Percentiles rank a stretch among this genome's conserved stretches.
Evolutionary conservation across 768 basidiomycete species (phyloP).

Genomic region (Termitomyces eurrhizus): DNA sequence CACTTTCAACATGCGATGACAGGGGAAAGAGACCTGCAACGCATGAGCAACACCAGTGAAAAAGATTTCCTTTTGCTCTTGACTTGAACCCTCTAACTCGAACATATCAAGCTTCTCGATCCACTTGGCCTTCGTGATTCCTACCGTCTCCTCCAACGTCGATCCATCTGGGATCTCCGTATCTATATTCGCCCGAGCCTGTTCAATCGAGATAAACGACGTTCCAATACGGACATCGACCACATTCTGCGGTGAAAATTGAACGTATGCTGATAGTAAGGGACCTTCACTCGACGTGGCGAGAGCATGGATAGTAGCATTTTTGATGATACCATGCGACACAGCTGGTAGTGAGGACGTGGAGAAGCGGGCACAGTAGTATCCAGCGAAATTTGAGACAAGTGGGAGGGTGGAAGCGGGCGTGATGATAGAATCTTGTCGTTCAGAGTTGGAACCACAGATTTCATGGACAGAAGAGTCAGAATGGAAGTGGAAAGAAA

Average conservation of each 20-base stretch:
- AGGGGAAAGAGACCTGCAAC: slow-evolving; percentile 40
- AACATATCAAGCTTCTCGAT: slow-evolving; percentile 53
- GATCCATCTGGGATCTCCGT: slow-evolving; percentile 41
- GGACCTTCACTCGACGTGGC: slow-evolving; percentile 34
- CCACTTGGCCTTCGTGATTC: slow-evolving; percentile 48
- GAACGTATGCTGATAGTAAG: slow-evolving; percentile 47
- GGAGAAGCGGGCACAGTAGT: slow-evolving; percentile 61
- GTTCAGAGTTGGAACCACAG: slow-evolving; percentile 60
- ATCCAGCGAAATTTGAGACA: slow-evolving; percentile 44
- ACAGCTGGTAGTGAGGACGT: slow-evolving; percentile 18
- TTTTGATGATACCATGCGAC: slow-evolving; percentile 47
- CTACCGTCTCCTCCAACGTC: slow-evolving; percentile 49
- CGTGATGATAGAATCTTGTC: slow-evolving; percentile 56
- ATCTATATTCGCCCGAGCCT: slow-evolving; percentile 49
- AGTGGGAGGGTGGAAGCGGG: slow-evolving; percentile 40
- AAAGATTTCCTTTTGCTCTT: slow-evolving; percentile 43
- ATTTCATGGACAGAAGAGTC: slow-evolving; percentile 42
- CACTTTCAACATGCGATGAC: background rate
- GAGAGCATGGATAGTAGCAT: slow-evolving; percentile 31
- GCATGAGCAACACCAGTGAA: slow-evolving; percentile 66
- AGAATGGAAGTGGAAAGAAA: slow-evolving; percentile 30
- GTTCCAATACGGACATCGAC: slow-evolving; percentile 70
- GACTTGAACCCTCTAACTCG: slow-evolving; percentile 43
- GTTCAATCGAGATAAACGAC: slow-evolving; percentile 71
- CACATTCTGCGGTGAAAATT: slow-evolving; percentile 35